These are phyloP conservation scores for Bathelium albidoporum DNA, from an alignment of 495 filamentous ascomycete species.

Conservation along the genomic window DNA sequence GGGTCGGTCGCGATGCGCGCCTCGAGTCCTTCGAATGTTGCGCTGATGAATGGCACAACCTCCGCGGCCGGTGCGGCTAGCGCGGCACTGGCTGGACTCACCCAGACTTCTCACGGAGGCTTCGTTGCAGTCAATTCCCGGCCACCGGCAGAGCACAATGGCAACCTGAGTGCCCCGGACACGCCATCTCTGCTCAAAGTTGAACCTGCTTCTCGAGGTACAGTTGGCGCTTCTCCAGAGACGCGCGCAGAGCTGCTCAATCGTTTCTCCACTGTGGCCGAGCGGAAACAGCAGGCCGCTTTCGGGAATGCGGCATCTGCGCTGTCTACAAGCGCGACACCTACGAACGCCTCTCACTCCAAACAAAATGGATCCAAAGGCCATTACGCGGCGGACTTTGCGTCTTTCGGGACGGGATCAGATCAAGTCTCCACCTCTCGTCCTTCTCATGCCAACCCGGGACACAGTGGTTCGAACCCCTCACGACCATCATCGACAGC, in stretches of 20 bases:
- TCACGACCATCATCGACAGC: not conserved
- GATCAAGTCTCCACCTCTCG: not conserved
- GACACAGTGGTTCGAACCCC: not conserved
- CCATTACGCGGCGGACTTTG: not conserved
- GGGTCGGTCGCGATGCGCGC: slow-evolving; percentile 21
- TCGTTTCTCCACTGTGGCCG: not conserved
- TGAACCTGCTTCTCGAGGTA: not conserved
- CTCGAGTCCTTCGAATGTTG: slow-evolving; percentile 28
- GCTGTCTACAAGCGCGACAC: not conserved
- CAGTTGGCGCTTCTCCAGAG: slow-evolving; percentile 17
- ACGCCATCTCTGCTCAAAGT: not conserved
- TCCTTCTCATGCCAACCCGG: not conserved
- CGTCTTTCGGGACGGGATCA: not conserved
- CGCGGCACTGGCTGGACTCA: slow-evolving; percentile 14
- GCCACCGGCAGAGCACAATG: slow-evolving; percentile 23
- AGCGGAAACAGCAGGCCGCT: slow-evolving; percentile 1
- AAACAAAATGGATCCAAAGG: slow-evolving; percentile 2
- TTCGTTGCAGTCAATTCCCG: slow-evolving; percentile 51
- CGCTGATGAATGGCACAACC: slow-evolving; percentile 24
- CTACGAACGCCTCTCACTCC: not conserved
- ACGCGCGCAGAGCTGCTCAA: slow-evolving; percentile 23
- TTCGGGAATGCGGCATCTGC: not conserved
- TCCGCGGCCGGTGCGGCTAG: slow-evolving; percentile 12
- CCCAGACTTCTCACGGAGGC: slow-evolving; percentile 39
- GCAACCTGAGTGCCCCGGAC: not conserved